Evolutionary conservation across 1,139 yeast species (phyloP), one percentile per base, ranked within the genome.

Genomic region (Taiozyma sp.): DNA sequence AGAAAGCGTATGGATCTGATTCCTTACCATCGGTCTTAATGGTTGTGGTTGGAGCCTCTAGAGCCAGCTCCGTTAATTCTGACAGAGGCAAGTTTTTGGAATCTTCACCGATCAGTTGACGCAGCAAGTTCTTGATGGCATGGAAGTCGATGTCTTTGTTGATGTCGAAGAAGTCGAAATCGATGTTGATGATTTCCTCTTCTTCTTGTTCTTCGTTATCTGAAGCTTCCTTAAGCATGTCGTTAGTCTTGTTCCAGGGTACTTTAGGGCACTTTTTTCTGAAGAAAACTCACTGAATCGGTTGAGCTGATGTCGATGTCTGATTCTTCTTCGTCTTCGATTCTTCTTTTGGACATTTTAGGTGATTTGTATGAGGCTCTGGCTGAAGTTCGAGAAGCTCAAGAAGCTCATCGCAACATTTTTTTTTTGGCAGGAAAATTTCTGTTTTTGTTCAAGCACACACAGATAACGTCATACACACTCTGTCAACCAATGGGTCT

Each of bases 21-120:
- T 91, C 96, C 51, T 79, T 77, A 19, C 98, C 99, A 54, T 93
- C 99, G 1, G 97, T 90, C 68, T 95, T 95, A 64, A 95, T 86
- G 13, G 98, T 86, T 16, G 97, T 87, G 38, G 88, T 78, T 57
- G 86, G 84, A 24, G 85, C 76, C 23, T 78, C 78, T 55, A 93
- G 74, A n/a, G 91, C 76, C 53, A 87, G 70, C 62, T 95, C 97
- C 0, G 97, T 81, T 38, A 95, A 69, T 1, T 81, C 84, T 12
- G 96, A 86, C 24, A 93, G 70, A 60, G 89, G 89, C 60, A 93
- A 81, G 51, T 76, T 74, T 40, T 74, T 72, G 46, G 86, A 79
- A 63, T 93, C 98, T 56, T 88, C 93, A 29, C 96, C 98, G 53
- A 95, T 78, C 48, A 93, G 72, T 66, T 93, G 99, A 57, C 96